These are phyloP conservation scores for Tricholoma furcatifolium DNA, from an alignment of 768 basidiomycete genomes.

Conservation along the genomic window DNA sequence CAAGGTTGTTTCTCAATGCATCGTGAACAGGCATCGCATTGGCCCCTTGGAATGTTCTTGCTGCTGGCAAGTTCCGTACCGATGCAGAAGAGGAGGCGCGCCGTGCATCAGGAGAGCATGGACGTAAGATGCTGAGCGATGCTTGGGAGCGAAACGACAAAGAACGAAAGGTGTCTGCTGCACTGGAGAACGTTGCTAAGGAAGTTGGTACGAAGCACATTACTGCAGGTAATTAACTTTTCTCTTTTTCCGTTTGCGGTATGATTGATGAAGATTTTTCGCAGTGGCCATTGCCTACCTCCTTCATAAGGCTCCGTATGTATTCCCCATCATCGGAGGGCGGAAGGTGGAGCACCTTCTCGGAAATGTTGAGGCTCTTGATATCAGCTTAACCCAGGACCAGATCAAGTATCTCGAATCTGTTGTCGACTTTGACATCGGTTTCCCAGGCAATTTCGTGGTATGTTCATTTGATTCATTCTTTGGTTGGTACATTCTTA, in stretches of 20 bases:
- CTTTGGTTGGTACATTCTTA: too few species aligned
- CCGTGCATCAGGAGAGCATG: slow-evolving; percentile 22
- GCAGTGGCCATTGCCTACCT: slow-evolving; percentile 55
- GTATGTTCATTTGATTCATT: neutral
- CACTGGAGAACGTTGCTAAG: slow-evolving; percentile 37
- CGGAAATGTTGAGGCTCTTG: slow-evolving; percentile 49
- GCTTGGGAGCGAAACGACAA: slow-evolving; percentile 34
- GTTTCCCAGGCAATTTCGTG: neutral
- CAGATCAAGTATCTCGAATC: slow-evolving; percentile 45
- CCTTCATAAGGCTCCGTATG: slow-evolving; percentile 50
- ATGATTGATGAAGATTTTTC: too few species aligned
- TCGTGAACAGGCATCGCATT: slow-evolving; percentile 29
- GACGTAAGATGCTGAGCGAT: slow-evolving; percentile 9
- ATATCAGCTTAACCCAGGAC: slow-evolving; percentile 40
- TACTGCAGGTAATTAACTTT: slow-evolving; percentile 25
- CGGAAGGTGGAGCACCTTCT: slow-evolving; percentile 50
- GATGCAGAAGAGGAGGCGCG: slow-evolving; percentile 34
- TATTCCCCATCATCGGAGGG: slow-evolving; percentile 51
- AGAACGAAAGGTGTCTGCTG: slow-evolving; percentile 29
- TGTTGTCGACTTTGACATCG: too few species aligned
- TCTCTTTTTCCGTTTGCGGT: too few species aligned
- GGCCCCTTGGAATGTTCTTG: slow-evolving; percentile 24
- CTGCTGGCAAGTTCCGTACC: slow-evolving; percentile 44
- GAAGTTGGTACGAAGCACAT: slow-evolving; percentile 31
- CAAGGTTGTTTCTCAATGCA: too few species aligned